phyloP scores from a whole-genome alignment of 768 basidiomycete genomes.

The Mycena olivaceomarginata region DNA sequence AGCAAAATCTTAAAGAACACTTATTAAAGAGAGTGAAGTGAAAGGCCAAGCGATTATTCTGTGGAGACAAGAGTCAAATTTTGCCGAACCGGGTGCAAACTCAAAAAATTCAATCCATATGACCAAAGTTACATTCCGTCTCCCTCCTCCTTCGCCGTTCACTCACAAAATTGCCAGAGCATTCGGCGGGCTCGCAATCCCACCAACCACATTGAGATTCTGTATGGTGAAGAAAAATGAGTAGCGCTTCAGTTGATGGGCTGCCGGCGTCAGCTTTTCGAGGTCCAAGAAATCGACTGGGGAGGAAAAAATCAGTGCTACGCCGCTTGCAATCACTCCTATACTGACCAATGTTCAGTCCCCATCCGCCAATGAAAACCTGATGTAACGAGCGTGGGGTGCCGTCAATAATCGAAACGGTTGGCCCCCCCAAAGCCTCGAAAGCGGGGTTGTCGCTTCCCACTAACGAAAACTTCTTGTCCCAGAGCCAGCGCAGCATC shows the following conservation, averaged over 20 bases:
- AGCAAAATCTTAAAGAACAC: too few species aligned
- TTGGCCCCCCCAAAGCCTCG: slow-evolving; percentile 2
- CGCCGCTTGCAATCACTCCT: too few species aligned
- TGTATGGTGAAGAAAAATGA: slow-evolving; percentile 36
- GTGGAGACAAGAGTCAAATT: too few species aligned
- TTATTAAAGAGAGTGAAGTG: too few species aligned
- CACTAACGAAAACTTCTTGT: slow-evolving; percentile 36
- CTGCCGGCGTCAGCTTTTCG: slow-evolving; percentile 20
- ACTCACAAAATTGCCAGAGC: slow-evolving; percentile 28
- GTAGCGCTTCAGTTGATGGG: slow-evolving; percentile 30
- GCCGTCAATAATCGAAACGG: background rate
- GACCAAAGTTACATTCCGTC: too few species aligned
- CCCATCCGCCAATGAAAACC: slow-evolving; percentile 40
- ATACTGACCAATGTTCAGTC: slow-evolving; percentile 26
- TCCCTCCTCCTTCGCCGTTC: too few species aligned
- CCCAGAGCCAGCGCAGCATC: slow-evolving; percentile 41
- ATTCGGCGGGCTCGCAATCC: slow-evolving; percentile 39
- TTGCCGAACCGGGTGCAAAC: too few species aligned
- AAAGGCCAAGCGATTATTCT: too few species aligned
- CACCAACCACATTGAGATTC: slow-evolving; percentile 38
- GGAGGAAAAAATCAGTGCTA: background rate
- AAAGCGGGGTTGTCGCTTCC: slow-evolving; percentile 36
- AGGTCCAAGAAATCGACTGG: slow-evolving; percentile 33
- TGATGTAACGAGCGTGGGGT: slow-evolving; percentile 31
- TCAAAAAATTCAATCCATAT: too few species aligned